Evolutionary conservation across 495 filamentous ascomycete genomes (phyloP), one percentile per base, ranked within the genome.

Genomic region (Amniculicola lignicola): DNA sequence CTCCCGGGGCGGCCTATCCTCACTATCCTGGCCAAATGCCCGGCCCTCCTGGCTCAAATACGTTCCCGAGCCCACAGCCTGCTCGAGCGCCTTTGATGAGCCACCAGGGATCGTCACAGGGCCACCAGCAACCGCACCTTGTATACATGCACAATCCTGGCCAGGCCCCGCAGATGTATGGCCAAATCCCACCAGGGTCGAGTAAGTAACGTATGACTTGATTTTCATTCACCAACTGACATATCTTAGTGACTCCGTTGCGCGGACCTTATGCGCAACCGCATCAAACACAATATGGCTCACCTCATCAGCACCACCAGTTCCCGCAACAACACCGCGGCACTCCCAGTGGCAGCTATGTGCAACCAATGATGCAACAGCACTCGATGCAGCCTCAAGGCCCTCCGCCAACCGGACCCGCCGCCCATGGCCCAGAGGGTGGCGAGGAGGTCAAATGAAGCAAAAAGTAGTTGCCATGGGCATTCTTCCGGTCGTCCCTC

Each of bases 1-100:
- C 77, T 49, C 84, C 81, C 10, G 75, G 72, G 23, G 85, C 85
- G 45, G 86, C 73, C 62, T 93, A 78, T 74, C 85, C 67, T 55
- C 83, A 72, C 35, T 74, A 79, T 70, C 80, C 59, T 54, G 63
- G 69, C 14, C 80, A 79, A 15, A 82, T 83, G 35, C 81, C 83
- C 10, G 82, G 84, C 67, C 78, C 80, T 11, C 78, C 64, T 18
- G 53, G 51, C 2, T 39, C 85, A 2, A 91, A 83, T 63, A 87
- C 88, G 15, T 95, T 86, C 70, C 86, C 88, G n/a, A 92, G 87
- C 64, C 88, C 89, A 0, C 82, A 87, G 45, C 79, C 88, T 16
- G 80, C 80, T 15, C 81, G 80, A 22, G 81, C 86, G 0, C 88
- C 87, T 2, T 85, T 91, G 73, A 91, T 92, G 87, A 88, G 89